Percentiles rank a stretch among this genome's conserved stretches.
Conservation (phyloP, 257 asterid species). For the Solanum okadae region DNA sequence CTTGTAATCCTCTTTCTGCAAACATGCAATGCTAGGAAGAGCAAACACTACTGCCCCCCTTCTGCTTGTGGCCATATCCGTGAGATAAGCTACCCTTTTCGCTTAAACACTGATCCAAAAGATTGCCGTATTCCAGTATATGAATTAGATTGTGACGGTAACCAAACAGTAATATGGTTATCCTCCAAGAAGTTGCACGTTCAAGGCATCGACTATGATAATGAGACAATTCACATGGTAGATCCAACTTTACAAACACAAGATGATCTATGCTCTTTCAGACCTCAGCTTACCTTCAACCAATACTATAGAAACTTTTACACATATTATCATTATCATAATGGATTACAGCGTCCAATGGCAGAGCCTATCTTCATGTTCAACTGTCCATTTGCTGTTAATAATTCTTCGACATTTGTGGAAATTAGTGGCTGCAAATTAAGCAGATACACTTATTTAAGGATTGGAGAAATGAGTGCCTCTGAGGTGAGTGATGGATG, state of each 20-base stretch:
- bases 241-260: background rate
- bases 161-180: background rate
- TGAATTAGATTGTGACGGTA: conserved; percentile 16
- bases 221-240: conserved; percentile 10
- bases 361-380: background rate
- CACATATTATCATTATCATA: no score
- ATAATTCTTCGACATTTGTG: background rate
- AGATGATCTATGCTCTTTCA: conserved; percentile 3
- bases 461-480: background rate
- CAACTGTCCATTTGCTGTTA: conserved; percentile 10
- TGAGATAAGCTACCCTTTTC: background rate
- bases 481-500: background rate
- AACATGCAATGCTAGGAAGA: background rate
- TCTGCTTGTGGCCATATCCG: background rate
- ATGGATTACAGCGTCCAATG: background rate
- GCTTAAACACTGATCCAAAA: background rate
- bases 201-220: conserved; percentile 9
- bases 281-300: background rate
- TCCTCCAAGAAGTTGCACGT: conserved; percentile 5
- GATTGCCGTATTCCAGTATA: background rate
- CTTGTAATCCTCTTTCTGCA: background rate
- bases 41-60: background rate
- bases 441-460: conserved; percentile 4
- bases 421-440: background rate
- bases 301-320: accelerated